A percentile compares a stretch with the other conserved stretches of the same genome.
phyloP scores from a whole-genome alignment of 2,329 filamentous ascomycete species.

The Ophiocordyceps australis region DNA sequence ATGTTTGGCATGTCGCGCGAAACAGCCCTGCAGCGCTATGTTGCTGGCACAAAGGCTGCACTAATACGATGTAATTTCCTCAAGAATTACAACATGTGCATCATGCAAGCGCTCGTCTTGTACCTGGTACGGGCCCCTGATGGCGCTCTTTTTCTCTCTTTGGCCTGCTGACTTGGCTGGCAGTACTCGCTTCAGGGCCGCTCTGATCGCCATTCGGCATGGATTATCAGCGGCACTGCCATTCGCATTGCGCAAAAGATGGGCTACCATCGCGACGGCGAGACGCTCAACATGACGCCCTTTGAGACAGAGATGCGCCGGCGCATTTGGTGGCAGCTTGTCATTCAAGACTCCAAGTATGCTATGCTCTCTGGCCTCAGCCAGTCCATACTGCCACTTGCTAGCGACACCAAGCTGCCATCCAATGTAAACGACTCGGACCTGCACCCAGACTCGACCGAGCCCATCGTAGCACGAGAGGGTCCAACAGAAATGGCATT shows the following conservation, averaged over 20 bases:
- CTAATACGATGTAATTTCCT: conserved; percentile 37
- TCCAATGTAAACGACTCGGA: conserved; percentile 41
- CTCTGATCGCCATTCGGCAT: conserved; percentile 39
- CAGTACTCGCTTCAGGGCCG: conserved; percentile 37
- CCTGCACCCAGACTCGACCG: conserved; percentile 31
- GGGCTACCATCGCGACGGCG: conserved; percentile 46
- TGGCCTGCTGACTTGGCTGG: not conserved
- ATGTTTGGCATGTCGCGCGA: conserved; percentile 30
- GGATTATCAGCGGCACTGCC: conserved; percentile 41
- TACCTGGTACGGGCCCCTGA: conserved; percentile 28
- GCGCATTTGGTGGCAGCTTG: conserved; percentile 48
- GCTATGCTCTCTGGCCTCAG: conserved; percentile 39
- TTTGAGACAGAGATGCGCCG: conserved; percentile 53
- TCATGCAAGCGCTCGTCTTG: conserved; percentile 38
- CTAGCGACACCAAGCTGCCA: conserved; percentile 37
- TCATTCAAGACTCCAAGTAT: conserved; percentile 37
- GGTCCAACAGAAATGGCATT: conserved; percentile 45
- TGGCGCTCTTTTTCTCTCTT: not conserved
- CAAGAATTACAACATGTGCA: conserved; percentile 36
- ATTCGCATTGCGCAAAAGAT: conserved; percentile 50
- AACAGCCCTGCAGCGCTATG: conserved; percentile 30
- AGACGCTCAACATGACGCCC: conserved; percentile 32
- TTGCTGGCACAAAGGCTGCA: conserved; percentile 28
- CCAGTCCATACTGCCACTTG: conserved; percentile 28
- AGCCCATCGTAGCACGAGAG: conserved; percentile 30